Base-by-base conservation (phyloP, 345 rosid species). In the Microthlaspi erraticum region DNA sequence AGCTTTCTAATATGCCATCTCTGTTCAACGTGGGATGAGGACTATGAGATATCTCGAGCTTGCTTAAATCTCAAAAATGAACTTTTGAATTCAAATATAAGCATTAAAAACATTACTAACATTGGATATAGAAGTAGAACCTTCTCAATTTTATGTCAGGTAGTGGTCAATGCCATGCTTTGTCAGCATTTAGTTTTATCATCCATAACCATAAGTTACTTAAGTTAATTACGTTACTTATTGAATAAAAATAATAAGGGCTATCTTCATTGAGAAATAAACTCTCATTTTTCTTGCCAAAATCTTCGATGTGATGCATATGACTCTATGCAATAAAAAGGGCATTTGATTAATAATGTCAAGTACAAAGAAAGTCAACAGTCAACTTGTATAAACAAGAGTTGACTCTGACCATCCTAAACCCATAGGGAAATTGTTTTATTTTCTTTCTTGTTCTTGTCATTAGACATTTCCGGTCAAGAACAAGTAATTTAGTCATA, bases 351-450 rank as follows among this genome's bases (percentile, higher is more conserved):
- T 51, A 52, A 34, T 34, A n/a, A n/a, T n/a, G n/a, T 20, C 44
- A 65, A 31, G 65, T 29, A 0, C 3, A 37, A n/a, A 26, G 17
- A 48, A 29, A 66, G 46, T 66, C 67, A 59, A 42, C 5, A 58
- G 68, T 65, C 68, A 64, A 64, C 65, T 55, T 10, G 38, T 17
- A 37, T 29, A 33, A 53, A 66, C 23, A 58, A 66, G 46, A 74
- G 73, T 60, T 59, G 68, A 66, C 78, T 51, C 23, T 23, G 62
- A 74, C 62, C 6, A 31, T 19, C 26, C 60, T 14, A 55, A 55
- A 33, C 33, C 58, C 51, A 14, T 23, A 38, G 42, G 49, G 37
- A 31, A 8, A 38, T 11, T 36, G 38, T 39, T 16, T 10, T 36
- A 51, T 51, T 14, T 38, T 39, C 52, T n/a, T n/a, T n/a, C n/a